These are phyloP conservation scores for Aspergillus cejpii DNA, from an alignment of 2,329 filamentous ascomycete species.

Conservation along the genomic window DNA sequence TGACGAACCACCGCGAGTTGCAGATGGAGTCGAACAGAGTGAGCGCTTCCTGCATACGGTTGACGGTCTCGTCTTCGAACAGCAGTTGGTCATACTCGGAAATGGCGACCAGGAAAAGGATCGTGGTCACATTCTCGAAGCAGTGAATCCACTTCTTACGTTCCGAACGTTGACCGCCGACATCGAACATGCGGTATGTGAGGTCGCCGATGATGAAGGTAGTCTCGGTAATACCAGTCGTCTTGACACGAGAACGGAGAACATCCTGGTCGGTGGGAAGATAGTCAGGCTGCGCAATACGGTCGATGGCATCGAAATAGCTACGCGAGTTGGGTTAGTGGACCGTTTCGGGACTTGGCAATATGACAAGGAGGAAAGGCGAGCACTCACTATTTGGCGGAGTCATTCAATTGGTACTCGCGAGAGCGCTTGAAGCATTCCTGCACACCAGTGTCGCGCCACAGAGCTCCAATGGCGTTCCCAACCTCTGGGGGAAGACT, in stretches of 20 bases:
- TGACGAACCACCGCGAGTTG: constrained; percentile 66
- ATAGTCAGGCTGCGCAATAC: constrained; percentile 85
- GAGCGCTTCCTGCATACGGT: constrained; percentile 66
- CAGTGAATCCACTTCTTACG: constrained; percentile 99
- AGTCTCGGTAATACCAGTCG: constrained; percentile 93
- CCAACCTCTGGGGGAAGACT: constrained; percentile 91
- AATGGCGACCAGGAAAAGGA: constrained; percentile 93
- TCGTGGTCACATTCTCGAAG: constrained; percentile 96
- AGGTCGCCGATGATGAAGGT: constrained; percentile 92
- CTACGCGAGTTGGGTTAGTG: constrained; percentile 45
- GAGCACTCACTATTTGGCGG: constrained; percentile 77
- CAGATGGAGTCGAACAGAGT: constrained; percentile 67
- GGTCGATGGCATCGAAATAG: constrained; percentile 93
- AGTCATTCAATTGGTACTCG: constrained; percentile 95
- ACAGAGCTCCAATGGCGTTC: constrained; percentile 82
- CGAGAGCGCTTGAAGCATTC: constrained; percentile 92
- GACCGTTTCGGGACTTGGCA: not conserved
- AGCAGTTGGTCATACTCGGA: constrained; percentile 95
- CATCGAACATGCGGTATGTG: constrained; percentile 96
- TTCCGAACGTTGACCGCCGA: constrained; percentile 90
- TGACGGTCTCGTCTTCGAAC: constrained; percentile 91
- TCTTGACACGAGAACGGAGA: constrained; percentile 92
- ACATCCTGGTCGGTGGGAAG: constrained; percentile 94
- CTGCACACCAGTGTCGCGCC: constrained; percentile 88
- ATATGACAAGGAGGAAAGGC: no score